A percentile compares a stretch with the other conserved stretches of the same genome.
phyloP scores from a whole-genome alignment of 163 green algal species.

The Scenedesmus sp. region DNA sequence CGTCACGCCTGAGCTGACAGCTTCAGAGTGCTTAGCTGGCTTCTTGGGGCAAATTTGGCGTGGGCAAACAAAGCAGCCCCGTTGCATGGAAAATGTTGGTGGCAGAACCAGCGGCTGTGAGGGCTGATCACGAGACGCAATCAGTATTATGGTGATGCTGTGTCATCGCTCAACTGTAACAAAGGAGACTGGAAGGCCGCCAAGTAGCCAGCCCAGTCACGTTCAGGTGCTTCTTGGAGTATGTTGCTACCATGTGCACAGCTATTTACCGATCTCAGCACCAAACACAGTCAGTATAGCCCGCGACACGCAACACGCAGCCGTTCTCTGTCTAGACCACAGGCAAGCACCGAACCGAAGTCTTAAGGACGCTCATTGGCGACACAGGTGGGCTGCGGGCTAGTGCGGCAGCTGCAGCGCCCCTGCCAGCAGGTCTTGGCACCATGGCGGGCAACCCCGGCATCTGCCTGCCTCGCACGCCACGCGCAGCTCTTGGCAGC shows the following conservation, averaged over 20 bases:
- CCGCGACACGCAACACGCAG: neutral
- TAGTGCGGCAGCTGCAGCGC: neutral
- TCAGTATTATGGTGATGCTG: neutral
- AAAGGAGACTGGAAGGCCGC: neutral
- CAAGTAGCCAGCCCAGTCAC: neutral
- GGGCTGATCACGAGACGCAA: neutral
- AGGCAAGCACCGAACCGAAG: neutral
- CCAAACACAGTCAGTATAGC: neutral
- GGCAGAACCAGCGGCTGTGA: neutral
- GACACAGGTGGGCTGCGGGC: slow-evolving; percentile 2
- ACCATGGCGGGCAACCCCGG: slow-evolving; percentile 1
- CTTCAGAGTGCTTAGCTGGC: neutral
- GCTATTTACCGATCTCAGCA: neutral
- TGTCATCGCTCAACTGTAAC: neutral
- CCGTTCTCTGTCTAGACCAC: neutral
- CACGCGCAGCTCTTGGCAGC: neutral
- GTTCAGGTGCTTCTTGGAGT: neutral
- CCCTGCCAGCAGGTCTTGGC: neutral
- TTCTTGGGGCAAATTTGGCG: neutral
- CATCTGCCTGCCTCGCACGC: neutral
- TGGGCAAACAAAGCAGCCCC: neutral
- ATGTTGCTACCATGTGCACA: neutral
- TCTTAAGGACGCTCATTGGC: neutral
- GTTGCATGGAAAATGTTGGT: neutral
- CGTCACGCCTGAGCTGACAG: neutral